Conservation (phyloP, 495 filamentous ascomycete species). For the Aspergillus ostianus region DNA sequence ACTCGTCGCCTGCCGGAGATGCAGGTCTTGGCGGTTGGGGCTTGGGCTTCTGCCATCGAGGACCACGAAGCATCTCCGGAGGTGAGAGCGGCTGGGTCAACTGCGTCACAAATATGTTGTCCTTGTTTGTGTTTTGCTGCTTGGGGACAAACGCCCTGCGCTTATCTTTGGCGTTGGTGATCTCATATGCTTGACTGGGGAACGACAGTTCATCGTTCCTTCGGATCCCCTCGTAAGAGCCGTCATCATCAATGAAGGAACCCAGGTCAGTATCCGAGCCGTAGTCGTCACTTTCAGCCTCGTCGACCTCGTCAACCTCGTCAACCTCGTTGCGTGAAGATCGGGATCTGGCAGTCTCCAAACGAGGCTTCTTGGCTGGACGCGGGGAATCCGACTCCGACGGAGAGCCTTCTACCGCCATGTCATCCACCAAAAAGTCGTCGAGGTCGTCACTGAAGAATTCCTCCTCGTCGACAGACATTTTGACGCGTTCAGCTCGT, state of each 20-base stretch:
- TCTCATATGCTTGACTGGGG: constrained; percentile 15
- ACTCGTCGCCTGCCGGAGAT: constrained; percentile 2
- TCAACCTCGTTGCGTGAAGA: constrained; percentile 5
- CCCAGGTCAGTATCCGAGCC: constrained; percentile 20
- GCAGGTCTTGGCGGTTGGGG: constrained; percentile 15
- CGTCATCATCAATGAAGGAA: constrained; percentile 24
- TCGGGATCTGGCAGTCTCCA: constrained; percentile 7
- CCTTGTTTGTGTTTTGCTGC: constrained; percentile 37
- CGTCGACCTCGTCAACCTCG: no score
- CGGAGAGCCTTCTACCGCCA: not conserved
- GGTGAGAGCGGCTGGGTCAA: constrained; percentile 50
- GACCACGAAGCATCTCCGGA: constrained; percentile 51
- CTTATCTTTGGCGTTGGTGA: constrained; percentile 30
- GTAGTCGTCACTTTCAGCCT: constrained; percentile 12
- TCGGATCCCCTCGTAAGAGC: not conserved
- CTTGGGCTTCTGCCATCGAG: constrained; percentile 51
- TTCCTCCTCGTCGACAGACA: constrained; percentile 27
- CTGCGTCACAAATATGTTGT: constrained; percentile 55
- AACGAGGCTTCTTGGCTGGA: constrained; percentile 25
- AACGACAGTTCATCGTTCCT: constrained; percentile 16
- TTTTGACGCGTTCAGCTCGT: constrained; percentile 9
- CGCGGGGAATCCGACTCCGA: constrained; percentile 20
- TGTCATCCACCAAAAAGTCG: constrained; percentile 31
- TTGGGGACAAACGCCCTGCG: constrained; percentile 47
- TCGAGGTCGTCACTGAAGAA: constrained; percentile 21